phyloP scores from a whole-genome alignment of 2,329 filamentous ascomycete species.

The Colletotrichum tropicale region DNA sequence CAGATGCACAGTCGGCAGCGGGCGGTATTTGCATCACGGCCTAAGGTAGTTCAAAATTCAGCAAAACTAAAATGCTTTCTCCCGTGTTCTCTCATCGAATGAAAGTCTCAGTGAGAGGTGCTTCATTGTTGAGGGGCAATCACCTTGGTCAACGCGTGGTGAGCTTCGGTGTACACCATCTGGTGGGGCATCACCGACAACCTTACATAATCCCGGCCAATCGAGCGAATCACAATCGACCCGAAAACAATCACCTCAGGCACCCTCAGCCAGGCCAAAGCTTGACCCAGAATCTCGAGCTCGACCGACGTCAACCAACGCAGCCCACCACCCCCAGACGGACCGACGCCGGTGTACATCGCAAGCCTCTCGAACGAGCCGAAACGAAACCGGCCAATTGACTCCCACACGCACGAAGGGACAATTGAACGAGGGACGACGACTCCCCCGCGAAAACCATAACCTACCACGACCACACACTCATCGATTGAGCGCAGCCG shows the following conservation, averaged over 20 bases:
- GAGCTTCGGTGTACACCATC: neutral
- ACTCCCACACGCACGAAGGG: neutral
- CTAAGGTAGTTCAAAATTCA: neutral
- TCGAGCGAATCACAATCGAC: conserved; percentile 14
- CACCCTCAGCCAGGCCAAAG: conserved; percentile 6
- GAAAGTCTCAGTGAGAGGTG: neutral
- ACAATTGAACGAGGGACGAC: neutral
- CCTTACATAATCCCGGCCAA: conserved; percentile 12
- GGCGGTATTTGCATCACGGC: neutral
- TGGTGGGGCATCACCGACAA: neutral
- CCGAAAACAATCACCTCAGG: conserved; percentile 15
- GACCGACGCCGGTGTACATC: neutral
- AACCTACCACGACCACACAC: neutral
- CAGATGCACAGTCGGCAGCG: neutral
- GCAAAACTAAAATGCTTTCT: neutral
- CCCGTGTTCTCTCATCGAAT: neutral
- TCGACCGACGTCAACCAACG: conserved; percentile 6
- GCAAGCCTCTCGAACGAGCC: neutral
- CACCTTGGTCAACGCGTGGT: neutral
- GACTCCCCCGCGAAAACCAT: neutral
- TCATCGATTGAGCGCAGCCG: conserved; percentile 10
- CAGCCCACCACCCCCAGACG: neutral
- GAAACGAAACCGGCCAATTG: neutral
- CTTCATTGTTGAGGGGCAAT: neutral
- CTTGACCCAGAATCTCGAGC: conserved; percentile 7